Base-by-base conservation (phyloP, 1,284 basidiomycete species). In the Ganoderma leucocontextum region DNA sequence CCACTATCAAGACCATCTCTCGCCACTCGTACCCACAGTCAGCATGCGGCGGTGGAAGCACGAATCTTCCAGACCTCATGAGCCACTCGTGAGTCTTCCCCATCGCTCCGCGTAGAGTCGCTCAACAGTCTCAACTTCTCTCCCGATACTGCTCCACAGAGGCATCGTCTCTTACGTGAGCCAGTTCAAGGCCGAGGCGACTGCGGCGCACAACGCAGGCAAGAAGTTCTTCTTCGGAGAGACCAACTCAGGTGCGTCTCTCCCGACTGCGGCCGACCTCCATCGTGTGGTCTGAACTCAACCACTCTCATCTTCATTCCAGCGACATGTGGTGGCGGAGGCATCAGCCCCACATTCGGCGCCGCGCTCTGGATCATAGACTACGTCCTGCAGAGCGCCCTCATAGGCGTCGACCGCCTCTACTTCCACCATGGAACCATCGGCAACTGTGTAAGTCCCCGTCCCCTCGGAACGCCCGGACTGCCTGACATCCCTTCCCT, bases 341-440 rank as follows among this genome's bases (percentile, higher is more conserved):
- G 82, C 1, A 82, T 84, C 66, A 83, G 81, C 64, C 81, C 81
- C 0, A 84, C 81, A 0, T 84, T 82, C 68, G 84, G 83, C 13
- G 83, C 83, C 0, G 83, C 77, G 2, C 74, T 85, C 2, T 85
- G 84, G 84, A 80, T 84, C 59, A 76, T 84, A 38, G 83, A 85
- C 72, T 84, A 84, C 65, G 80, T 82, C n/a, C 75, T 85, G 12
- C 83, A 84, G 71, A 80, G 78, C 36, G 80, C 82, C 1, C 70
- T 83, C 44, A 79, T 80, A 57, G 81, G 82, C 15, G 79, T 81
- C 10, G 80, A 83, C 63, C 71, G 82, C 25, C 76, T 83, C 9
- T 84, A 84, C 71, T 84, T 84, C 75, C 83, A 85, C 73, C 83
- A 85, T 70, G 84, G 83, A 57, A 82, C 82, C 12, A 81, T 83